Percentiles rank a stretch among this genome's conserved stretches.
Conservation (phyloP, 179 eudicot species). For the Beta lomatogona region DNA sequence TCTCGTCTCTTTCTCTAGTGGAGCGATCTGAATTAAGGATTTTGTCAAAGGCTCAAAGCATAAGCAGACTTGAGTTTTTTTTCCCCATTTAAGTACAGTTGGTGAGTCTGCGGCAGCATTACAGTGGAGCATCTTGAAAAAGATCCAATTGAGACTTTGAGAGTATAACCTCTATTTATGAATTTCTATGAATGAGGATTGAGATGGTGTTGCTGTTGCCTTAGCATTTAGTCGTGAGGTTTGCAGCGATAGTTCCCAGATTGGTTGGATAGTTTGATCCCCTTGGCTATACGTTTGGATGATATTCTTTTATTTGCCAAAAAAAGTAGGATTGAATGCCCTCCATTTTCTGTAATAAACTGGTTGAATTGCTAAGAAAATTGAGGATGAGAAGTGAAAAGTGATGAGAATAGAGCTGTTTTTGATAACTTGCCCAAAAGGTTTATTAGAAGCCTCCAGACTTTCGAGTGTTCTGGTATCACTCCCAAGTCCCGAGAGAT, state of each 20-base stretch:
- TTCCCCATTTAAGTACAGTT: neutral
- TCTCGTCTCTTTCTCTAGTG: no score
- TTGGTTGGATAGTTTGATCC: neutral
- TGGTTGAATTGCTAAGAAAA: no score
- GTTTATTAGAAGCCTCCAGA: no score
- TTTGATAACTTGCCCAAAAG: no score
- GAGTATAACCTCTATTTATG: neutral
- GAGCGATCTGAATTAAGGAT: neutral
- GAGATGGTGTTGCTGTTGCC: neutral
- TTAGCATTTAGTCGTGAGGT: neutral
- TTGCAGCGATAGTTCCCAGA: neutral
- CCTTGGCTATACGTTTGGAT: neutral
- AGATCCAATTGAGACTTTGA: neutral
- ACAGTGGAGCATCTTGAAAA: neutral
- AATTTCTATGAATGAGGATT: neutral
- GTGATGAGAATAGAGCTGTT: no score
- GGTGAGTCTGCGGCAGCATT: neutral
- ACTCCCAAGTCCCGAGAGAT: no score
- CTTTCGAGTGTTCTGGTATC: no score
- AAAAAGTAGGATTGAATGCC: no score
- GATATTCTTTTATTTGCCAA: no score
- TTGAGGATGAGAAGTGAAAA: no score
- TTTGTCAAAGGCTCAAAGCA: neutral
- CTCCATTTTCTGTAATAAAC: no score
- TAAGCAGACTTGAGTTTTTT: slow-evolving; percentile 5